phyloP scores from a whole-genome alignment of 1,284 basidiomycete species.

The Uromyces viciae-fabae region DNA sequence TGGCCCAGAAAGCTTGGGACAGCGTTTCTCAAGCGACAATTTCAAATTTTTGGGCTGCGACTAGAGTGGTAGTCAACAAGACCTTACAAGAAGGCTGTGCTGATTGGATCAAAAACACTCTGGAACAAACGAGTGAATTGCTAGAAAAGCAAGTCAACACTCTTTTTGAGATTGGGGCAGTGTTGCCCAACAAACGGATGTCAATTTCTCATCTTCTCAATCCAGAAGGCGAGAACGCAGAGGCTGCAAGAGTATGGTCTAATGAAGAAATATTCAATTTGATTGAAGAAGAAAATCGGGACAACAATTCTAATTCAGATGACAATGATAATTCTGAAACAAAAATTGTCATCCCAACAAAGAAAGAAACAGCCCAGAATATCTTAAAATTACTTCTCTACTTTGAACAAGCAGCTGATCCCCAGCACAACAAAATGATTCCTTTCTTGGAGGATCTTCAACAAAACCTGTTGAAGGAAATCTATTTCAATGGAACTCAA shows the following conservation, averaged over 20 bases:
- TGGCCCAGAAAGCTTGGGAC: not conserved
- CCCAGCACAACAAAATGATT: not conserved
- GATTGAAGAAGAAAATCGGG: not conserved
- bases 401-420: not conserved
- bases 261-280: not conserved
- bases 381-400: not conserved
- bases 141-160: not conserved
- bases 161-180: not conserved
- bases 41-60: not conserved
- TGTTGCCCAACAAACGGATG: not conserved
- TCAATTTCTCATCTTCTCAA: not conserved
- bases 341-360: not conserved
- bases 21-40: not conserved
- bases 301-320: not conserved
- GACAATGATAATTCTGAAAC: not conserved
- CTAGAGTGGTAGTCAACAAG: not conserved
- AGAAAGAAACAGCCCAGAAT: not conserved
- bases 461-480: not conserved
- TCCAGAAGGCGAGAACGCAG: not conserved
- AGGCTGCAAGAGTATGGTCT: not conserved
- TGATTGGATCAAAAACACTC: not conserved
- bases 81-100: not conserved
- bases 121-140: not conserved
- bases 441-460: not conserved
- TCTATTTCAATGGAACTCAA: constrained; percentile 7